Evolutionary conservation across 2,329 filamentous ascomycete species (phyloP).

Genomic region (Colletotrichum sidae): DNA sequence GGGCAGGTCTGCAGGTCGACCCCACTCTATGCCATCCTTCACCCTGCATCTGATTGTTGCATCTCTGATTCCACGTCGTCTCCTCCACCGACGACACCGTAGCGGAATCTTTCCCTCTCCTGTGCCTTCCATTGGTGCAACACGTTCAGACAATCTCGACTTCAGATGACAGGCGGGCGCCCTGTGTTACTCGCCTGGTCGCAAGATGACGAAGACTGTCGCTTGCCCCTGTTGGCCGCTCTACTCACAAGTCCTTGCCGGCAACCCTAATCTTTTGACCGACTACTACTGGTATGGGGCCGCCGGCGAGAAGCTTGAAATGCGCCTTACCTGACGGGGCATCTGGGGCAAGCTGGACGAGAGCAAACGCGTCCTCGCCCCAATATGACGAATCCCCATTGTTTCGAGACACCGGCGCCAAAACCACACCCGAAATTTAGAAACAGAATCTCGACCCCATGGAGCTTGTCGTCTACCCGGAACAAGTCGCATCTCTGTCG

Average conservation of each 20-base stretch:
- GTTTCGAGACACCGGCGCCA: constrained; percentile 29
- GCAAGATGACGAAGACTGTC: constrained; percentile 24
- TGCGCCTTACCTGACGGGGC: constrained; percentile 35
- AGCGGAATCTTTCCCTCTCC: constrained; percentile 20
- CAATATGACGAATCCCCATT: constrained; percentile 27
- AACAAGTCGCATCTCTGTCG: not conserved
- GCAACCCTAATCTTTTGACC: constrained; percentile 28
- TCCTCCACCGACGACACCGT: constrained; percentile 24
- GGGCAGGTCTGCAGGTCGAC: not conserved
- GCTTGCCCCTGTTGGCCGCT: not conserved
- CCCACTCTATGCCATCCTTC: constrained; percentile 14
- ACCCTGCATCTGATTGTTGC: constrained; percentile 33
- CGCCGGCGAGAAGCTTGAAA: constrained; percentile 31
- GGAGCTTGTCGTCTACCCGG: constrained; percentile 10
- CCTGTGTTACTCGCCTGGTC: constrained; percentile 19
- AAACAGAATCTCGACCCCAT: constrained; percentile 10
- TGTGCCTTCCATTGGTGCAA: constrained; percentile 16
- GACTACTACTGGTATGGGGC: not conserved
- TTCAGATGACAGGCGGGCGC: constrained; percentile 27
- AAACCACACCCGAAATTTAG: not conserved
- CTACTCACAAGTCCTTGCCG: constrained; percentile 17
- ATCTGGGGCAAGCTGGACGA: constrained; percentile 30
- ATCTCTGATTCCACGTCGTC: constrained; percentile 35
- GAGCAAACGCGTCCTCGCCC: constrained; percentile 26
- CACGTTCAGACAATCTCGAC: constrained; percentile 5